A percentile compares a stretch with the other conserved stretches of the same genome.
Conservation (phyloP, 2,329 filamentous ascomycete genomes). For the Coniochaeta prunicola region DNA sequence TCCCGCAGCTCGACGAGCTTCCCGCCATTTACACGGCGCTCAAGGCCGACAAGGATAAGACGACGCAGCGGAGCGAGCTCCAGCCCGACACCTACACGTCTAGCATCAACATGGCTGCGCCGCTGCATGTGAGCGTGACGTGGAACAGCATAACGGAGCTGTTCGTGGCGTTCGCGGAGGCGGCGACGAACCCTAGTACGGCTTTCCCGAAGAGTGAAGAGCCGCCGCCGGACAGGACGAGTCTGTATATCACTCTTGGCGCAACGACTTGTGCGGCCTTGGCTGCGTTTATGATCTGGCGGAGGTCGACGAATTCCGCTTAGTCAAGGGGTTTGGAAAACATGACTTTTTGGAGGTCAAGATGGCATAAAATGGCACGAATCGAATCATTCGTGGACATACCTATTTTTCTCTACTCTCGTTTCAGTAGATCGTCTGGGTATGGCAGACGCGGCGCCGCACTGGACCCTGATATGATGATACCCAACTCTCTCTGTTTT, state of each 20-base stretch:
- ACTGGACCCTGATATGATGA: neutral
- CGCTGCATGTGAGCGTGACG: conserved; percentile 87
- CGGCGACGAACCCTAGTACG: conserved; percentile 80
- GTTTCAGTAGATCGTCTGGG: neutral
- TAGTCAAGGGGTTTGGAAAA: neutral
- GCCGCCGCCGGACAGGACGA: conserved; percentile 73
- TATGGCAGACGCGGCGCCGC: neutral
- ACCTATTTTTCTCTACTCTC: neutral
- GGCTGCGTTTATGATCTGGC: conserved; percentile 60
- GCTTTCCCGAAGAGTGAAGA: conserved; percentile 89
- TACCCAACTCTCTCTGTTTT: neutral
- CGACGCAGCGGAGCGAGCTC: conserved; percentile 84
- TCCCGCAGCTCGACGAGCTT: conserved; percentile 79
- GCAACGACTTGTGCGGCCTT: conserved; percentile 59
- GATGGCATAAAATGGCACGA: neutral
- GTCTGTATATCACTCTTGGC: conserved; percentile 77
- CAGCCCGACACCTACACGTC: conserved; percentile 92
- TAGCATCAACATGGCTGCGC: conserved; percentile 78
- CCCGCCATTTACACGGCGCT: conserved; percentile 88
- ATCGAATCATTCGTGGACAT: no score
- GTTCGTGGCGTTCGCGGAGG: conserved; percentile 86
- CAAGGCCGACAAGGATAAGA: conserved; percentile 94
- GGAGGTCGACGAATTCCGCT: conserved; percentile 42
- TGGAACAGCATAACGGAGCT: conserved; percentile 93
- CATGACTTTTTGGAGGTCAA: neutral